phyloP scores from a whole-genome alignment of 2,329 filamentous ascomycete genomes.

The Hirsutella rhossiliensis region DNA sequence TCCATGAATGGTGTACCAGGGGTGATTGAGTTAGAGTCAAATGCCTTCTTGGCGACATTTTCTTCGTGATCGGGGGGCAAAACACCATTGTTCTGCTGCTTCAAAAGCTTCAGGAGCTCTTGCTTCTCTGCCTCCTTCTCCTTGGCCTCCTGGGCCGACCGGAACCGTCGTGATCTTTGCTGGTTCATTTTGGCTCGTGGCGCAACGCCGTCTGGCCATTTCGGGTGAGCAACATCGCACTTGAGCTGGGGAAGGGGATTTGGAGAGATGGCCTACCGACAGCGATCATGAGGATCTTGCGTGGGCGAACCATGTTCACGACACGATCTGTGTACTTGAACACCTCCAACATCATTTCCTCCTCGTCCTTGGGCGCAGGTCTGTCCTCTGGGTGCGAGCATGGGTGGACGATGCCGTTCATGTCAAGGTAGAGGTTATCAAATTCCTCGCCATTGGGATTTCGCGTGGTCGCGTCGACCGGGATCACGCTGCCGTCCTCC shows the following conservation, averaged over 20 bases:
- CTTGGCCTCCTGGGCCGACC: conserved; percentile 84
- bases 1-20: conserved; percentile 99
- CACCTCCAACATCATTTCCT: conserved; percentile 98
- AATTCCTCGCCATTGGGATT: conserved; percentile 98
- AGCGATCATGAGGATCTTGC: conserved; percentile 94
- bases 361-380: conserved; percentile 82
- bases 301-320: conserved; percentile 94
- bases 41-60: conserved; percentile 70
- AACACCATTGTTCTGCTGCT: conserved; percentile 59
- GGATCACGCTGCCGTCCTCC: conserved; percentile 69
- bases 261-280: conserved; percentile 52
- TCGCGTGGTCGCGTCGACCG: conserved; percentile 69
- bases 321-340: conserved; percentile 99
- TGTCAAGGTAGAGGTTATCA: conserved; percentile 95
- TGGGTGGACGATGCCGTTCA: conserved; percentile 99
- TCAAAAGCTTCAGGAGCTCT: conserved; percentile 75
- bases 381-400: conserved; percentile 95
- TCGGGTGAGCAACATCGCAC: not conserved
- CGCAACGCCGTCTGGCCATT: conserved; percentile 69
- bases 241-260: not conserved
- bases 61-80: conserved; percentile 49
- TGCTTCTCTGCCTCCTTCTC: conserved; percentile 89
- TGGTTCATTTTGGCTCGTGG: conserved; percentile 99
- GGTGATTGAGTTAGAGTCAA: conserved; percentile 80
- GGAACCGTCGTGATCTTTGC: conserved; percentile 89